Base-by-base conservation (phyloP, 1,284 basidiomycete genomes). In the Apiotrichum brassicae region DNA sequence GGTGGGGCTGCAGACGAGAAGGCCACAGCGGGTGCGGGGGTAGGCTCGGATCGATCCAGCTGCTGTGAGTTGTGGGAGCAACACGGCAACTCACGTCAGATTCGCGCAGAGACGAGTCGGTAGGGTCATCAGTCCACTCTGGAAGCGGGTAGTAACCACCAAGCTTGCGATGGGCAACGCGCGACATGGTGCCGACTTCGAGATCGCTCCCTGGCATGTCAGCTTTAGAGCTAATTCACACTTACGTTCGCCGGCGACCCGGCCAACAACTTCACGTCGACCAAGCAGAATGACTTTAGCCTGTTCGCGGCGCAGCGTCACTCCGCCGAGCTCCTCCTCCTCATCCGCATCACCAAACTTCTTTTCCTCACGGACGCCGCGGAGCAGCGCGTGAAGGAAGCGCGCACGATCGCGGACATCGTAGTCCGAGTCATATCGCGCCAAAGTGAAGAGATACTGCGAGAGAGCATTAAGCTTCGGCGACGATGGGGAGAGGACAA, bases 361-460 rank as follows among this genome's bases (percentile, higher is more conserved):
- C 39, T 53, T 53, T 39, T 51, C 53, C 23, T 75, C 71, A 22
- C 58, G 46, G 2, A 72, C 60, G 18, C 86, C 83, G 11, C 76
- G 68, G 6, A 92, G 75, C 4, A 94, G 77, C 3, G 83, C 80
- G n/a, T 76, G 73, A 14, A 94, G 68, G 79, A 90, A 86, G 37
- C 92, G 78, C 5, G 82, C 84, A 18, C 90, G 82, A 70, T 95
- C 92, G 30, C 92, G 80, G 26, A 95, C 84, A 61, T 93, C 89
- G 68, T 88, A 93, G 62, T 86, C 82, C 13, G 74, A 61, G 68
- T 97, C 93, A 68, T 92, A 97, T 49, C 86, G 80, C 2, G 88
- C 90, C n/a, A 95, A 79, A 1, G 80, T 78, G 57, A 92, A 81
- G 14, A 89, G 80, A 64, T 95, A 87, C 48, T 78, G 79, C 46